phyloP scores from a whole-genome alignment of 73 alveolate species.

The Tetrahymena thermophila region DNA sequence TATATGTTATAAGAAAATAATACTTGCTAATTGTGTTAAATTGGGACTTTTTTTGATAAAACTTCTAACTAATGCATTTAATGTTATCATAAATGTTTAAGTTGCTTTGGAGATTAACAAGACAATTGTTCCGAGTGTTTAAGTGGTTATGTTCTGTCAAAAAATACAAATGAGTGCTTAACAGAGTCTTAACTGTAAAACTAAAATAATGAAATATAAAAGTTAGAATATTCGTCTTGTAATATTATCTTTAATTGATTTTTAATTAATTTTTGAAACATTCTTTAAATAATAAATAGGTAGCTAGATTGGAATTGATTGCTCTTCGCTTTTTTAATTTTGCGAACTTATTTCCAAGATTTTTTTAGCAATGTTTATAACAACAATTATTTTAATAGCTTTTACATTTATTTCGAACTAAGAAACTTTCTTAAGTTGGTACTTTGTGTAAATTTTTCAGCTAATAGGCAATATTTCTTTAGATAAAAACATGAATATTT shows the following conservation, averaged over 20 bases:
- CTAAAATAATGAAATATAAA: not conserved
- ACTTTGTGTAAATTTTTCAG: too few relatives aligned
- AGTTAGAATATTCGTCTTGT: not conserved
- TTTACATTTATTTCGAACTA: not conserved
- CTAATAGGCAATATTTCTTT: not conserved
- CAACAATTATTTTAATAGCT: not conserved
- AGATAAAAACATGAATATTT: not conserved
- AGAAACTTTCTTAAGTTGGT: not conserved
- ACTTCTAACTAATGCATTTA: not conserved
- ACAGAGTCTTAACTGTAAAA: not conserved
- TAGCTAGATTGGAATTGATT: not conserved
- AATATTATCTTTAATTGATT: too few relatives aligned
- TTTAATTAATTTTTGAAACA: too few relatives aligned
- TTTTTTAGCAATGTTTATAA: not conserved
- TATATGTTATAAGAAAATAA: not conserved
- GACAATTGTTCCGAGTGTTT: not conserved
- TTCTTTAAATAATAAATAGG: not conserved
- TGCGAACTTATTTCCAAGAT: not conserved
- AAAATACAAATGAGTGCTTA: not conserved
- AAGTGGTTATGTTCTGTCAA: not conserved
- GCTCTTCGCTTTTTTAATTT: not conserved
- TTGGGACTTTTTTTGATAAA: not conserved
- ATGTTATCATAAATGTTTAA: not conserved
- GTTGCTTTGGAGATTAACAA: not conserved
- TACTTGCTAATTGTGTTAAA: not conserved